Percentiles rank a stretch among this genome's conserved stretches.
phyloP scores from a whole-genome alignment of 345 rosid genomes.

The Arabidopsis arenosa region DNA sequence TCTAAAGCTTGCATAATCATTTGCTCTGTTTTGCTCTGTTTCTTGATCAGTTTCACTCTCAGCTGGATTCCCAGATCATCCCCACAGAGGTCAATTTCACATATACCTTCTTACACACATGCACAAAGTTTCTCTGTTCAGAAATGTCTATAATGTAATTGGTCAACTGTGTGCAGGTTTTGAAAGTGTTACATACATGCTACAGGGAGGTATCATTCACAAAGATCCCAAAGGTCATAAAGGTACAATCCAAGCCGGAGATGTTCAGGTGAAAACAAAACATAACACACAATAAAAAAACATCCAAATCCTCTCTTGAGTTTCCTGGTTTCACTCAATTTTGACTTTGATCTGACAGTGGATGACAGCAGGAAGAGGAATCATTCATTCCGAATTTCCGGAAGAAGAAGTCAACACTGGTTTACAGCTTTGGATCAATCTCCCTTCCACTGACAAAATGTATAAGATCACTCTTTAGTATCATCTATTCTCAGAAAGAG shows the following conservation, averaged over 20 bases:
- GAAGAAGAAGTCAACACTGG: constrained; percentile 78
- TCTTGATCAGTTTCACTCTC: constrained; percentile 70
- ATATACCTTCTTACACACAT: background rate
- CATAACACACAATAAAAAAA: background rate
- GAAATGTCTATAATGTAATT: constrained; percentile 20
- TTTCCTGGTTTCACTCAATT: background rate
- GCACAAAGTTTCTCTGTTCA: background rate
- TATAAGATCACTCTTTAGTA: constrained; percentile 32
- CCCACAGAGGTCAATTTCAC: constrained; percentile 72
- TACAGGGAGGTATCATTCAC: constrained; percentile 87
- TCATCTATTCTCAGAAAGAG: background rate
- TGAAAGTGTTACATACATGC: constrained; percentile 94
- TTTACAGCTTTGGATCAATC: constrained; percentile 96
- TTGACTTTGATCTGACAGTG: constrained; percentile 54
- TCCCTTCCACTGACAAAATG: constrained; percentile 85
- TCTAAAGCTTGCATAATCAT: background rate
- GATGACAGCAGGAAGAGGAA: constrained; percentile 98
- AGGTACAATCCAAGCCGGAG: constrained; percentile 80
- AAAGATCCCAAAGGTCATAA: constrained; percentile 76
- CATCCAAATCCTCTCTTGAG: background rate
- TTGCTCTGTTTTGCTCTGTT: constrained; percentile 22
- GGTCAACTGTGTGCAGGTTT: constrained; percentile 60
- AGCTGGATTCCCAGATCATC: constrained; percentile 97
- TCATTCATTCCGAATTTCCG: constrained; percentile 94
- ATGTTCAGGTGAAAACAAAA: constrained; percentile 70